Base-by-base conservation (phyloP, 768 basidiomycete genomes). In the Pulveroboletus sp. region DNA sequence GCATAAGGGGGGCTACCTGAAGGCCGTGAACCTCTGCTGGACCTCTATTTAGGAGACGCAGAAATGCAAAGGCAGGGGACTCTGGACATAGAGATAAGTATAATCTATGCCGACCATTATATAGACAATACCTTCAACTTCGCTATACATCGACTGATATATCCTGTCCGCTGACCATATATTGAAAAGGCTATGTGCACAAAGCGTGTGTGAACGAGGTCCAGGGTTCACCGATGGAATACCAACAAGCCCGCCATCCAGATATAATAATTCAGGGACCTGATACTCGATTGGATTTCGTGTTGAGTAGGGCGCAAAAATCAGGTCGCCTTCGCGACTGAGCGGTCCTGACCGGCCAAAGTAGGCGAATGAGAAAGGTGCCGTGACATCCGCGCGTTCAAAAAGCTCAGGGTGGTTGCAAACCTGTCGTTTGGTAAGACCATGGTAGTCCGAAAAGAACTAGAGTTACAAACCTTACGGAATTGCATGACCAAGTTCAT, bases 401-500 rank as follows among this genome's bases (percentile, higher is more conserved):
- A 99, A 99, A 27, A 99, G 78, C 65, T 98, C 95, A 0, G 96
- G 96, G 59, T 99, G 96, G 61, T 97, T 98, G 77, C 95, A 98
- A 55, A 95, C 92, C 89, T 90, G 43, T 30, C 44, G 35, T 8
- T 24, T 41, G 37, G 28, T 57, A 15, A 60, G 47, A 52, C 31
- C 45, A 40, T 18, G 18, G 21, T 43, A 38, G 18, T 39, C 24
- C 42, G 32, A 33, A 45, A 40, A 52, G n/a, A 26, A 50, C 41
- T 30, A 11, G 37, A 38, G 43, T 35, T 21, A 50, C 69, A 26
- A 47, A 89, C 92, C 77, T 99, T 99, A 58, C 96, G 85, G 77
- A 98, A 98, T 67, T 99, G 96, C 96, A 99, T 99, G 54, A 99
- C 96, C 53, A 99, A 79, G 69, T 98, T 99, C 95, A 98, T 98